Evolutionary conservation across 805 yeast genomes (phyloP).

Genomic region (Kluyveromyces lactis): DNA sequence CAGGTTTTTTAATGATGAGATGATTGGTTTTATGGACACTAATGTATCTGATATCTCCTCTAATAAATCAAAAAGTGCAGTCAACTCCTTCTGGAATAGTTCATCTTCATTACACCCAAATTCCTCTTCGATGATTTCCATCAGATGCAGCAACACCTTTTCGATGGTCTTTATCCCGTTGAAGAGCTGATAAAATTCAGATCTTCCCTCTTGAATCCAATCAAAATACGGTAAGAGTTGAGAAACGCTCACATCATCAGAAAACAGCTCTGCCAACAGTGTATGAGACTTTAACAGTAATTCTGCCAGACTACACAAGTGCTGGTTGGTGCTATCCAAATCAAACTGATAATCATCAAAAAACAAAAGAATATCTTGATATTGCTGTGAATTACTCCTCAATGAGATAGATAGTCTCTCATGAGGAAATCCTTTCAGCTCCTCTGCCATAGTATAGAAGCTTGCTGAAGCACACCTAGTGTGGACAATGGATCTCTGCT

Average conservation of each 20-base stretch:
- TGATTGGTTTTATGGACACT: conserved; percentile 20
- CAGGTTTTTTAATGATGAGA: conserved; percentile 24
- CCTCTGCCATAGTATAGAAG: not conserved
- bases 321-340: not conserved
- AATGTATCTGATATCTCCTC: conserved; percentile 29
- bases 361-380: not conserved
- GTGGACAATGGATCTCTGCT: no score
- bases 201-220: conserved; percentile 30
- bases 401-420: not conserved
- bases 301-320: not conserved
- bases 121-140: conserved; percentile 30
- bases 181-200: conserved; percentile 27
- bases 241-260: conserved; percentile 1
- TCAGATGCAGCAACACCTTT: conserved; percentile 26
- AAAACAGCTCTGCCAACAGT: not conserved
- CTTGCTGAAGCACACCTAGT: no score
- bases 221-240: conserved; percentile 10
- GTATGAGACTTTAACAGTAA: not conserved
- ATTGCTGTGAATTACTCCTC: not conserved
- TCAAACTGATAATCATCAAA: conserved; percentile 3
- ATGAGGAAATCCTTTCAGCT: conserved; percentile 1
- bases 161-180: conserved; percentile 30
- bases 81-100: conserved; percentile 3
- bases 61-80: conserved; percentile 23
- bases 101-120: conserved; percentile 11